These are phyloP conservation scores for Achaetomium macrosporum DNA, from an alignment of 2,329 filamentous ascomycete species.

Conservation along the genomic window DNA sequence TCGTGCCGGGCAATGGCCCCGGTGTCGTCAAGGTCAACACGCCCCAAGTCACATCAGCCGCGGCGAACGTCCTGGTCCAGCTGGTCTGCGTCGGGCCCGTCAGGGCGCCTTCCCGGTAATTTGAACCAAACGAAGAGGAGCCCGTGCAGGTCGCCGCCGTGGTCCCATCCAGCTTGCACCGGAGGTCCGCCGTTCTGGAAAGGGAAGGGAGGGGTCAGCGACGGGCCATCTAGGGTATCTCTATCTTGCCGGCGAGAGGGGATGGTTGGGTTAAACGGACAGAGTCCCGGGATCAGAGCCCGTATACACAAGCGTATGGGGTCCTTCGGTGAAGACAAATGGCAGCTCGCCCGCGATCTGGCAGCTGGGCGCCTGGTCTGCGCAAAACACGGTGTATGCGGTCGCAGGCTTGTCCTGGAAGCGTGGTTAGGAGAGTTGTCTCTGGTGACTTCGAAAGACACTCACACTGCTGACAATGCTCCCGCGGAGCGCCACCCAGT, in stretches of 20 bases:
- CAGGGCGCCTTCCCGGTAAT: constrained; percentile 34
- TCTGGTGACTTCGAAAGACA: background rate
- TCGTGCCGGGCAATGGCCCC: constrained; percentile 29
- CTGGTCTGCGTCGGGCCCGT: constrained; percentile 39
- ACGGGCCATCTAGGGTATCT: background rate
- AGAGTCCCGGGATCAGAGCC: constrained; percentile 39
- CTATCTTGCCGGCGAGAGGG: background rate
- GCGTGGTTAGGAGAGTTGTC: background rate
- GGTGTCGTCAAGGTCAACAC: constrained; percentile 38
- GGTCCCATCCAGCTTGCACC: constrained; percentile 37
- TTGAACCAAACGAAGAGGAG: constrained; percentile 40
- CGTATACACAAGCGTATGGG: constrained; percentile 39
- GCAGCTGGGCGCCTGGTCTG: constrained; percentile 37
- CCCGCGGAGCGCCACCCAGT: constrained; percentile 41
- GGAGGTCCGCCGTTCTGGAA: constrained; percentile 39
- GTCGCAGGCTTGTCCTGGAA: constrained; percentile 36
- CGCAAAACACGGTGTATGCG: constrained; percentile 46
- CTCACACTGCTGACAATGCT: constrained; percentile 41
- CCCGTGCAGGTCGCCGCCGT: constrained; percentile 44
- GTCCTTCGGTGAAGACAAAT: constrained; percentile 42
- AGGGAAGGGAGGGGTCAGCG: background rate
- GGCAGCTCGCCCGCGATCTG: constrained; percentile 42
- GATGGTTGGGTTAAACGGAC: constrained; percentile 28
- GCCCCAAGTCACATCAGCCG: constrained; percentile 39
- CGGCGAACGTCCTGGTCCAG: constrained; percentile 42